Evolutionary conservation across 2,329 filamentous ascomycete species (phyloP), one percentile per base, ranked within the genome.

Genomic region (Aspergillus sp.): DNA sequence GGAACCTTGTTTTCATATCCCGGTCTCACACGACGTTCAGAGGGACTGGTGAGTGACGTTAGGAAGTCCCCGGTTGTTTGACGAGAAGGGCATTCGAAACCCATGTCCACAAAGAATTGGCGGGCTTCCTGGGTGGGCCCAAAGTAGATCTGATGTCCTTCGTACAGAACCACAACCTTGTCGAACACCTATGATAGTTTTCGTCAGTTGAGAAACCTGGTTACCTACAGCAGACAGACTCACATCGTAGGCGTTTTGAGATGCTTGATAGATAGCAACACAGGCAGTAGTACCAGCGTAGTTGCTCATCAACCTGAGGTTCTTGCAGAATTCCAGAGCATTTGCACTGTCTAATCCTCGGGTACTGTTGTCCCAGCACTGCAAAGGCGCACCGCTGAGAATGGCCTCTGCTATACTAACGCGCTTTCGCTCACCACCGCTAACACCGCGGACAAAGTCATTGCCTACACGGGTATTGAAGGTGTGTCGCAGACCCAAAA

Each of bases 401-500:
- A 66, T 64, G 4, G 71, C 71, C 60, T 86, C 83, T 2, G 83
- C 81, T 51, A 86, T 84, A 52, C 74, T 79, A 14, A 85, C 82
- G 69, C 83, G 78, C 67, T 85, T 85, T 24, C 81, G 70, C 58
- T 84, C 81, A 53, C 82, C 82, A 61, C 83, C 83, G 47, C 77
- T 81, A 8, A 86, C 82, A 53, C 83, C 82, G 20, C 82, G 80
- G n/a, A 85, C 75, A 49, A 79, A 84, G 43, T 84, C 81, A 57
- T 83, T 73, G 41, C 72, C 72, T 11, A 75, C 75, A 65, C 76
- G 75, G 32, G 77, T 73, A 56, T 74, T 64, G 60, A 70, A 68
- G 0, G 83, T 85, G 60, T 85, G 82, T 1, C 71, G 75, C 17
- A 74, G 63, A 53, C 72, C 73, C 22, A 74, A 65, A 61, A 73